Evolutionary conservation across 2,329 filamentous ascomycete species (phyloP), one percentile per base, ranked within the genome.

Genomic region (Exserohilum rostratum): DNA sequence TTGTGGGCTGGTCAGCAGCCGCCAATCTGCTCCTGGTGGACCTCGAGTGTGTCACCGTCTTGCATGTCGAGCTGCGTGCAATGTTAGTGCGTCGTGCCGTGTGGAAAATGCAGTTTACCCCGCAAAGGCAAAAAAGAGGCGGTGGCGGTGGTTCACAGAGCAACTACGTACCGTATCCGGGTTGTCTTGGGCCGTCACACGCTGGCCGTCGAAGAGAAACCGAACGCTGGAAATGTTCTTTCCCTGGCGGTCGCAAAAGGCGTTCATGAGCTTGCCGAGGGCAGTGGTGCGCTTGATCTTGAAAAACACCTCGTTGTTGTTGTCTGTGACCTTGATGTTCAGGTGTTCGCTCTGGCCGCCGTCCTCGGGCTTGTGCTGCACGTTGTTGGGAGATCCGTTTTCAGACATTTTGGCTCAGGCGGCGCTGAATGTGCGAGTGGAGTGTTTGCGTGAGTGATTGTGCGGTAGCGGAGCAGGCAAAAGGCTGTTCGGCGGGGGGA

Each of bases 261-360:
- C 95, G 58, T 91, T 89, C 95, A 99, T 99, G 50, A 99, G 83
- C 82, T 99, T 99, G 80, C 96, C 95, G 1, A 99, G 85, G 76
- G 92, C 90, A 1, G 95, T 99, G 18, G 89, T 92, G 33, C 93
- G 87, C 88, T 99, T 99, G 81, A 99, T 99, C 83, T 99, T 99
- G 83, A 99, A 99, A 78, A 98, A 99, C 69, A 99, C 93, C 76
- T 99, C 95, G 76, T 99, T 99, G 81, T 97, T 97, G 81, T 96
- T 97, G 69, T 99, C 95, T 0, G 95, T 98, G 12, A 99, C 95
- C 77, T 99, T 99, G 80, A 99, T 98, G 80, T 99, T 99, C 5
- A 99, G 83, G 77, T 99, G 95, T 79, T 98, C 93, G 27, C 81
- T 81, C 51, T 81, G 79, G 20, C 81, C 72, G 5, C 76, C 69